phyloP scores from a whole-genome alignment of 106 monocot species.

The Dendrobium catenatum region DNA sequence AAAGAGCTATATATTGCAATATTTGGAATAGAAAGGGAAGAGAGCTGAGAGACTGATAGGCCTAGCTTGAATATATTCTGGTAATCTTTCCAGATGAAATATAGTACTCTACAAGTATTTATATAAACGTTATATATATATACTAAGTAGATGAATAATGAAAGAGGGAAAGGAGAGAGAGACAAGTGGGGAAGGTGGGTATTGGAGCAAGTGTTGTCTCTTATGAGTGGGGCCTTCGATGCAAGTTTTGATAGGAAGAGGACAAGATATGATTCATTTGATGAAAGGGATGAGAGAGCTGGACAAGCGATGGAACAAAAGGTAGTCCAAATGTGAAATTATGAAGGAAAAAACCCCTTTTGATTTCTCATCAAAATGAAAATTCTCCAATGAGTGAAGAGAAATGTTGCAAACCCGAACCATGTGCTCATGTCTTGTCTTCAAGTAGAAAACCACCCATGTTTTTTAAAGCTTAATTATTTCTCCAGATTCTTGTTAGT shows the following conservation, averaged over 20 bases:
- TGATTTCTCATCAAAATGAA: not conserved
- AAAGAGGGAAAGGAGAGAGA: not conserved
- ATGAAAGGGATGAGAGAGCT: not conserved
- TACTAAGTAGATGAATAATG: not conserved
- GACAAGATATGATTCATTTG: not conserved
- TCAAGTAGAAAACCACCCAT: not conserved
- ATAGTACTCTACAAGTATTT: not conserved
- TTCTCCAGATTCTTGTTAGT: not conserved
- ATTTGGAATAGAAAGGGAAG: too few relatives aligned
- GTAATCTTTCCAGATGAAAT: not conserved
- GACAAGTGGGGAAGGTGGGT: not conserved
- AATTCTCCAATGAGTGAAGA: not conserved
- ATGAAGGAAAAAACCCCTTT: not conserved
- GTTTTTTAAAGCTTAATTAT: not conserved
- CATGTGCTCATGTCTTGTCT: constrained; percentile 6
- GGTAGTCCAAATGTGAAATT: not conserved
- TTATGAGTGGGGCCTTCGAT: not conserved
- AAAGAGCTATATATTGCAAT: too few relatives aligned
- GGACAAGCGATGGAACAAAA: not conserved
- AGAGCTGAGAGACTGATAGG: too few relatives aligned
- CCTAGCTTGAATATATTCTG: too few relatives aligned
- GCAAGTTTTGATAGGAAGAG: not conserved
- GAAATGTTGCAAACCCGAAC: not conserved
- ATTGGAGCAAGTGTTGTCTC: not conserved
- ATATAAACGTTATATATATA: not conserved